Evolutionary conservation across 164 flowering plant species (phyloP), one percentile per base, ranked within the genome.

Genomic region (Cinnamomum micranthum): DNA sequence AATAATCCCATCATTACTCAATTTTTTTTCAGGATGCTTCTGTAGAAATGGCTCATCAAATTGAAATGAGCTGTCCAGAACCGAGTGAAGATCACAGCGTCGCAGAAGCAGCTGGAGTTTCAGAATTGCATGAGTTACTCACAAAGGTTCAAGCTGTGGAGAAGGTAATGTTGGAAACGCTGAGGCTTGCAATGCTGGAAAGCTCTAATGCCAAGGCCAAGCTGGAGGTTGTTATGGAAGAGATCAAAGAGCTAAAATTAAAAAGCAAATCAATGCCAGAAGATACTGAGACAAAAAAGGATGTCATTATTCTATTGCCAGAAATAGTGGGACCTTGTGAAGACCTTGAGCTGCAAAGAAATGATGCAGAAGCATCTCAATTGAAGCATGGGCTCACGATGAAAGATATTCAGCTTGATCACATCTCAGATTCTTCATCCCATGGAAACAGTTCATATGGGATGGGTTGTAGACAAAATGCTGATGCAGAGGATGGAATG

Each of bases 401-500:
- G 90, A 95, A 91, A 85, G 97, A 95, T 75, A 92, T 93, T 81
- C 91, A 84, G 6, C 95, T 93, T 17, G 97, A 92, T 85, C 88
- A 85, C 60, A 85, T 74, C 60, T 91, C 94, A n/a, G 85, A 85
- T 69, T 64, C 75, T 51, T 83, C 92, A 31, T 78, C 75, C 31
- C 50, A 72, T 72, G 77, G 31, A 24, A 75, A 70, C 65, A 76
- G 68, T 60, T 50, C 73, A 9, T 74, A 41, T 41, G 77, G 83
- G 62, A 71, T 4, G 7, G 66, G 13, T 59, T 75, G 76, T 77
- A 85, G 77, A 74, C 77, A 69, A 55, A 78, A 71, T 65, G 51
- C 73, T 60, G 78, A 80, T 35, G 15, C 81, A 24, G 83, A 86
- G 80, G 95, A 89, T 77, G 84, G 81, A 77, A 88, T 90, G 90